These are phyloP conservation scores for Aegilops sharonensis DNA, from an alignment of 176 grass and related monocot species.

Conservation along the genomic window DNA sequence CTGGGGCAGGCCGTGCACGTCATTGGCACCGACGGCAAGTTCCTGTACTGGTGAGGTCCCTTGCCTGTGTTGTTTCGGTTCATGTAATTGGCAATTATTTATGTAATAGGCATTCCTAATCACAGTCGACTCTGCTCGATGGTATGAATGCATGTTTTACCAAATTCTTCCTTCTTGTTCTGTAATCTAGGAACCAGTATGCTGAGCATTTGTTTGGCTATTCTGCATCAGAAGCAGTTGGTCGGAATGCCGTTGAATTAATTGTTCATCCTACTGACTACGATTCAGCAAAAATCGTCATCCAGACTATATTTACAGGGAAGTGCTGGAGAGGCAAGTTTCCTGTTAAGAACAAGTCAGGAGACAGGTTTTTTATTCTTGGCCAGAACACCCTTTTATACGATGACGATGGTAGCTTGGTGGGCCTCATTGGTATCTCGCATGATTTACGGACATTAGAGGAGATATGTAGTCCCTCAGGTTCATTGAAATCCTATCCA, in stretches of 20 bases:
- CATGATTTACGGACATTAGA: slow-evolving; percentile 57
- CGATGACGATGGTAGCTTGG: slow-evolving; percentile 72
- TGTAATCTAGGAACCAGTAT: slow-evolving; percentile 63
- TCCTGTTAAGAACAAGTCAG: slow-evolving; percentile 70
- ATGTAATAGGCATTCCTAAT: neutral
- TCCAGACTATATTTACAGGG: slow-evolving; percentile 61
- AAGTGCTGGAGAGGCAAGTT: slow-evolving; percentile 92
- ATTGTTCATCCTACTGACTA: slow-evolving; percentile 55
- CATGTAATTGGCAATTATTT: neutral
- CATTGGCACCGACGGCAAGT: slow-evolving; percentile 39
- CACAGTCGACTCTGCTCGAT: neutral
- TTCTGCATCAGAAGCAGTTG: slow-evolving; percentile 72
- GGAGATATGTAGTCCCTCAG: slow-evolving; percentile 34
- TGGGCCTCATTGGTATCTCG: slow-evolving; percentile 83
- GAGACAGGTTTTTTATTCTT: slow-evolving; percentile 61
- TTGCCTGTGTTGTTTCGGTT: neutral
- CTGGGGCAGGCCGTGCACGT: slow-evolving; percentile 78
- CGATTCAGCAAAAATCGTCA: slow-evolving; percentile 45
- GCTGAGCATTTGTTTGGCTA: slow-evolving; percentile 74
- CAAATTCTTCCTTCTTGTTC: neutral
- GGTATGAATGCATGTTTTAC: neutral
- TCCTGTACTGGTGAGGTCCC: slow-evolving; percentile 69
- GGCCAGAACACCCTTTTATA: slow-evolving; percentile 76
- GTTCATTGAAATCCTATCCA: slow-evolving; percentile 21
- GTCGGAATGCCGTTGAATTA: slow-evolving; percentile 55